Percentiles rank a stretch among this genome's conserved stretches.
Evolutionary conservation across 1,284 basidiomycete genomes (phyloP).

Genomic region (Heterobasidion occidentale): DNA sequence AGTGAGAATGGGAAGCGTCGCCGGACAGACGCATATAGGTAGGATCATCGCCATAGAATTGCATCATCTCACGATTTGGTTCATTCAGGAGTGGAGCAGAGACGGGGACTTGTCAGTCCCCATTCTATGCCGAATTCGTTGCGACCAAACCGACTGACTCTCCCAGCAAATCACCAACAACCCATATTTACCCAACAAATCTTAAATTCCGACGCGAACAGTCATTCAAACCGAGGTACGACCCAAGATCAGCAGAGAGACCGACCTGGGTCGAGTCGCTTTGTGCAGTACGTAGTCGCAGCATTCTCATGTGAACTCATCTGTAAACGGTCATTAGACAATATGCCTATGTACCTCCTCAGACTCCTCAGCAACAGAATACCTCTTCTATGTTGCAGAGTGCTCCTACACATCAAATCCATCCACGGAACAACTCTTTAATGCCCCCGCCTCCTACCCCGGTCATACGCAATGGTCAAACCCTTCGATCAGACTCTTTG

Average conservation of each 20-base stretch:
- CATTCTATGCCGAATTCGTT: conserved; percentile 39
- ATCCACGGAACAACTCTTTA: neutral
- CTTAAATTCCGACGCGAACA: conserved; percentile 3
- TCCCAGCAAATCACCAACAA: conserved; percentile 43
- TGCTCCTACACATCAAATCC: neutral
- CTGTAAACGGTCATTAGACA: conserved; percentile 31
- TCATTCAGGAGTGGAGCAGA: conserved; percentile 15
- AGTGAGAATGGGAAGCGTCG: conserved; percentile 63
- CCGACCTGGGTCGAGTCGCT: conserved; percentile 39
- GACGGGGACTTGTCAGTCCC: conserved; percentile 42
- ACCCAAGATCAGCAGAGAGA: conserved; percentile 8
- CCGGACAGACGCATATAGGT: conserved; percentile 41
- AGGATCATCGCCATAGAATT: conserved; percentile 12
- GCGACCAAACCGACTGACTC: conserved; percentile 50
- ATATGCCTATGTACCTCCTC: conserved; percentile 47
- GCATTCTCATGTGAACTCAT: neutral
- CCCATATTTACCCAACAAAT: conserved; percentile 33
- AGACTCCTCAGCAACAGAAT: conserved; percentile 26
- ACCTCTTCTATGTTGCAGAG: neutral
- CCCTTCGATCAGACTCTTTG: conserved; percentile 3
- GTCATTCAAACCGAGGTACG: neutral
- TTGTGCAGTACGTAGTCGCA: conserved; percentile 33
- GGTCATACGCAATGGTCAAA: conserved; percentile 15
- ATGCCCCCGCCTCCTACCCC: conserved; percentile 17
- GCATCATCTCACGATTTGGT: neutral